Base-by-base conservation (phyloP, 1,284 basidiomycete species). In the Ustilago vetiveriae region DNA sequence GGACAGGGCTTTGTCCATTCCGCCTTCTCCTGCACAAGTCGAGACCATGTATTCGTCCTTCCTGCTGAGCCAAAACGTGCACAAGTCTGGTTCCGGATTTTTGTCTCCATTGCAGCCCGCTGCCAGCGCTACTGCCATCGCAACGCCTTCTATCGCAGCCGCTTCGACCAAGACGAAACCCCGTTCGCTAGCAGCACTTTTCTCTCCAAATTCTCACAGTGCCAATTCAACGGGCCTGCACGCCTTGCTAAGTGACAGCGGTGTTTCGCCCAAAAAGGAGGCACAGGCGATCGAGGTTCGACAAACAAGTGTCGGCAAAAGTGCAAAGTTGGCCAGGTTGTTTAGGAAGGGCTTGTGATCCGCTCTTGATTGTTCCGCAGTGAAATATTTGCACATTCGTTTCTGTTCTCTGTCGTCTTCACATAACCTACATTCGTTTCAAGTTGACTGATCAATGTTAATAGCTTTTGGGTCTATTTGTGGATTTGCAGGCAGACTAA, bases 21-120 rank as follows among this genome's bases (percentile, higher is more conserved):
- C 42, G 1, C 54, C 60, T 2, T 55, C 55, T 11, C 32, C 55
- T 3, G 44, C 42, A 3, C 59, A 59, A 24, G 55, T 69, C 5
- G 66, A 69, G 22, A 45, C 44, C 5, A 64, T 69, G 55, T 69
- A 69, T 29, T 39, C 50, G 21, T 59, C 66, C 11, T 64, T 64
- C 52, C 40, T 69, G 2, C 55, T 59, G 41, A 46, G 45, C 26
- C 65, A 68, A 16, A 53, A 63, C 27, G 43, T 68, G 19, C 23
- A 23, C 33, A 48, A 47, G 38, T 36, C 32, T n/a, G 65, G 65
- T 3, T 43, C 39, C 1, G 65, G 65, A 0, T 68, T 53, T 36
- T 19, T 68, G 6, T 68, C 65, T 3, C 59, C 65, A 0, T 16
- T 37, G 4, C 33, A 40, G 13, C 43, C 56, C 2, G 23, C 46